Base-by-base conservation (phyloP, 306 rosid genomes). In the Parietaria judaica region DNA sequence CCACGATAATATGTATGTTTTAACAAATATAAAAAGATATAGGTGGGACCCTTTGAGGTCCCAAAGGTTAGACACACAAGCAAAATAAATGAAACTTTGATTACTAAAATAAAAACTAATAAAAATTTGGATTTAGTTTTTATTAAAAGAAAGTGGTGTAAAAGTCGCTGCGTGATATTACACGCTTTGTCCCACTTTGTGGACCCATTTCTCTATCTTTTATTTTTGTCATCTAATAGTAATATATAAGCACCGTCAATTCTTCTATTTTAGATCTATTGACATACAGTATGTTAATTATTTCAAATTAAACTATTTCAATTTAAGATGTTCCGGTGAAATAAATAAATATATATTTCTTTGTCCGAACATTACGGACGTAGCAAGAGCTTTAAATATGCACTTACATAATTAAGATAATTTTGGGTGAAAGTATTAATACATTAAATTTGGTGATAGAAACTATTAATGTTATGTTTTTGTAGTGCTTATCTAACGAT, bases 101-200 rank as follows among this genome's bases (percentile, higher is more conserved):
- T 69, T 54, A 54, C 65, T 47, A 41, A 23, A 45, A 23, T 23
- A 23, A 23, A 23, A 23, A n/a, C n/a, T 23, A 43, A 56, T 36
- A 17, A 0, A 14, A 16, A 5, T 41, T 41, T 41, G 6, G 45
- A 5, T 41, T 41, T 41, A 35, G 45, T 4, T 46, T 5, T 48
- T 53, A 67, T 23, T 23, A 23, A 23, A 23, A 52, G 35, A 67
- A 34, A 15, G 65, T 31, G 17, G 49, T 57, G 63, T 9, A 70
- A 62, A 74, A 58, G 74, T 63, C 61, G 16, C 71, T 41, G 67
- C 60, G 63, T 58, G 66, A 70, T 56, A 57, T 72, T 51, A 61
- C 77, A 65, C 67, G 67, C 67, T 65, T 63, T 67, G 72, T 78
- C 74, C 79, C 73, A 63, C 63, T 37, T 44, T 37, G 66, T 51